Evolutionary conservation across 495 filamentous ascomycete genomes (phyloP).

Genomic region (Neurospora africana): DNA sequence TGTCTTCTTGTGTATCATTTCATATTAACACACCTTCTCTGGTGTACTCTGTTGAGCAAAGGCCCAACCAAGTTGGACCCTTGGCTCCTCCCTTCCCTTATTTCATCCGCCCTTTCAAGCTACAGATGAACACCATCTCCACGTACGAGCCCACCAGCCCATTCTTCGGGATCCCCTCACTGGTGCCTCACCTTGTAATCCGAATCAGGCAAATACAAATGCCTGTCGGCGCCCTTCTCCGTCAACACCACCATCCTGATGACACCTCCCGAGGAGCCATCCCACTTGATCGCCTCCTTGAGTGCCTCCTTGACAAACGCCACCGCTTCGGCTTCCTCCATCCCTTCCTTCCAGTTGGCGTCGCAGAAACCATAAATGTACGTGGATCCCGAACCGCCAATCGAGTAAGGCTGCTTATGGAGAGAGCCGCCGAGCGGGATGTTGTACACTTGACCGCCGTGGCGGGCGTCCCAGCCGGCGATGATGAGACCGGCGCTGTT

Average conservation of each 20-base stretch:
- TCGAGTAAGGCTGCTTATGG: conserved; percentile 93
- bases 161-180: conserved; percentile 8
- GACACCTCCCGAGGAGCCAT: conserved; percentile 95
- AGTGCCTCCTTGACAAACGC: conserved; percentile 83
- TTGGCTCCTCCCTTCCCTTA: not conserved
- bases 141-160: not conserved
- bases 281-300: conserved; percentile 96
- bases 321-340: conserved; percentile 90
- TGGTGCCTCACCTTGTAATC: conserved; percentile 51
- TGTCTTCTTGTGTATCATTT: not conserved
- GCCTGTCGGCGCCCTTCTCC: conserved; percentile 70
- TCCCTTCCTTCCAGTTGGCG: conserved; percentile 88
- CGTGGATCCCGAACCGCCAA: conserved; percentile 93
- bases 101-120: not conserved
- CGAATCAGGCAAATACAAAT: conserved; percentile 83
- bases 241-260: conserved; percentile 97
- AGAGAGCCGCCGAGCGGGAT: conserved; percentile 94
- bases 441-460: conserved; percentile 93
- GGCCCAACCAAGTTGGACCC: not conserved
- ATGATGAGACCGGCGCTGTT: conserved; percentile 90
- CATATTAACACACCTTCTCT: not conserved
- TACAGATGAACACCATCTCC: not conserved
- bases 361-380: conserved; percentile 99
- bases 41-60: not conserved
- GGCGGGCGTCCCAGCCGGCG: conserved; percentile 84